A percentile compares a stretch with the other conserved stretches of the same genome.
phyloP scores from a whole-genome alignment of 345 rosid genomes.

The Populus deltoides region DNA sequence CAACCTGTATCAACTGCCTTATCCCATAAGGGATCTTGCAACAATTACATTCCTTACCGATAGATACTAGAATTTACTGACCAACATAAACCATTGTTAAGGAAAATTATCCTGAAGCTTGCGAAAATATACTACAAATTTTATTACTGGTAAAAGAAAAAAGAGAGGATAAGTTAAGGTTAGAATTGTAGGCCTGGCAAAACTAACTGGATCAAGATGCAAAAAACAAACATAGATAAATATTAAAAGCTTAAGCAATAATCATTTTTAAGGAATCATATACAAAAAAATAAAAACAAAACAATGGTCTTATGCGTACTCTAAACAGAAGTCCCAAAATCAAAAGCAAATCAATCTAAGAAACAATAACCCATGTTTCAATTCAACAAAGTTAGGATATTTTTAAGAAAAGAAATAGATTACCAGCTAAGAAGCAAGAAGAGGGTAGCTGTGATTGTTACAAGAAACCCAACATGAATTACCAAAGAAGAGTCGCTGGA shows the following conservation, averaged over 20 bases:
- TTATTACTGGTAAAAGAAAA: neutral
- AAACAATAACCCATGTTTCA: neutral
- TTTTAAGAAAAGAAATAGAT: neutral
- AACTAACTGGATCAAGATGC: neutral
- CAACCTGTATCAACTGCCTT: no score
- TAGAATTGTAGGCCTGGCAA: neutral
- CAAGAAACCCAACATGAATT: slow-evolving; percentile 69
- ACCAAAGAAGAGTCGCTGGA: slow-evolving; percentile 65
- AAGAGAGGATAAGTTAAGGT: neutral
- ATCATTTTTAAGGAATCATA: no score
- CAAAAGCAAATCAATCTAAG: neutral
- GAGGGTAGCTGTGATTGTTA: slow-evolving; percentile 65
- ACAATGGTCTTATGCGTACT: neutral
- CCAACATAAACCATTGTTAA: neutral
- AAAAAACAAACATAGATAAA: neutral
- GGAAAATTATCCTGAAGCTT: neutral
- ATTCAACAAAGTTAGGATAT: neutral
- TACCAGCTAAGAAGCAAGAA: slow-evolving; percentile 86
- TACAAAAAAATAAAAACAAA: neutral
- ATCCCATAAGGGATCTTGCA: no score
- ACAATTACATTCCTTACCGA: no score
- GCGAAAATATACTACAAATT: neutral
- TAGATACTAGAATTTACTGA: no score
- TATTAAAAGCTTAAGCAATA: neutral
- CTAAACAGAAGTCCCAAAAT: no score